These are phyloP conservation scores for Linderina pennispora DNA, from an alignment of 192 early-diverging fungal species.

Conservation along the genomic window DNA sequence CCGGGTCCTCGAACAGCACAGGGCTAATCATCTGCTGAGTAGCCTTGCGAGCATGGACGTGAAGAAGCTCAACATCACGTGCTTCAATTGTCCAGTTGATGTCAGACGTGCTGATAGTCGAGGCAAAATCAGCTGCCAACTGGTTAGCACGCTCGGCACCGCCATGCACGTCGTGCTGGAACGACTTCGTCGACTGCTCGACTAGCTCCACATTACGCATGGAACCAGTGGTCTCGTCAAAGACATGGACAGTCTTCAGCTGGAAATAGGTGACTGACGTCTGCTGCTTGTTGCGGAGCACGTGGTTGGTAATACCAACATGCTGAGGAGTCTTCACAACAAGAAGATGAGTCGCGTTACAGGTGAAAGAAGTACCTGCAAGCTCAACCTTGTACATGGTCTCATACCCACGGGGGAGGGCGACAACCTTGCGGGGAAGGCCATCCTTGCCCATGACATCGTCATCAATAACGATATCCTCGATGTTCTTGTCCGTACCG, in stretches of 20 bases:
- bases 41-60: slow-evolving; percentile 9
- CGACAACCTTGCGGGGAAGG: slow-evolving; percentile 31
- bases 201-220: slow-evolving; percentile 15
- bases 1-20: slow-evolving; percentile 13
- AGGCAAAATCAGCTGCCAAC: slow-evolving; percentile 12
- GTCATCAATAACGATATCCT: slow-evolving; percentile 26
- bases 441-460: slow-evolving; percentile 39
- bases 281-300: slow-evolving; percentile 2
- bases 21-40: slow-evolving; percentile 26
- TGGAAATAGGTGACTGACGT: slow-evolving; percentile 22
- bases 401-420: slow-evolving; percentile 35
- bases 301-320: background rate
- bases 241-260: too few species aligned
- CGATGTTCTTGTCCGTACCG: slow-evolving; percentile 17
- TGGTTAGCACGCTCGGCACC: slow-evolving; percentile 6
- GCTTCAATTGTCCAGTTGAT: slow-evolving; percentile 36
- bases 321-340: slow-evolving; percentile 28
- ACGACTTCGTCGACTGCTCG: slow-evolving; percentile 3
- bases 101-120: background rate
- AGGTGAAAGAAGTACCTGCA: slow-evolving; percentile 12
- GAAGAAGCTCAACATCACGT: slow-evolving; percentile 26
- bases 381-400: slow-evolving; percentile 32
- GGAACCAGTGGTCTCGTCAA: slow-evolving; percentile 1
- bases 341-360: slow-evolving; percentile 35
- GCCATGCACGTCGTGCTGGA: slow-evolving; percentile 8